Percentiles rank a stretch among this genome's conserved stretches.
phyloP scores from a whole-genome alignment of 1,139 yeast species.

The Suhomyces bribrorum region DNA sequence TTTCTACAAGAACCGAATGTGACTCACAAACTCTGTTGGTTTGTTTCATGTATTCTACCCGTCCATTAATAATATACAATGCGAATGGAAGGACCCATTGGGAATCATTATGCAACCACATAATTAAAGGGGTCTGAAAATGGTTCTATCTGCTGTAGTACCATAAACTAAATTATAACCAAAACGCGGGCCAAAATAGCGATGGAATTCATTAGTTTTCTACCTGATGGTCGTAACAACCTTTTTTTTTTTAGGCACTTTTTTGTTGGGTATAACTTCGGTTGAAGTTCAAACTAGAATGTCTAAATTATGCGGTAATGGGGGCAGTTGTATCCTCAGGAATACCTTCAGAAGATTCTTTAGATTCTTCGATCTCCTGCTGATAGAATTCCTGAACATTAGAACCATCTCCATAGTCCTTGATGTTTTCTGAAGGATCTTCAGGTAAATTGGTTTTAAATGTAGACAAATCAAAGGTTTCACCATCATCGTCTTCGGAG shows the following conservation, averaged over 20 bases:
- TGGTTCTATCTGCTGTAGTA: too few relatives aligned
- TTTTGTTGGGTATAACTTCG: too few relatives aligned
- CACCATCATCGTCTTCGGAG: conserved; percentile 55
- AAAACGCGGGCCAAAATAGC: too few relatives aligned
- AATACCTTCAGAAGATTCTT: not conserved
- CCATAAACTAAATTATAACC: too few relatives aligned
- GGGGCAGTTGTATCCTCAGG: conserved; percentile 2
- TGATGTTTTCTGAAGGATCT: conserved; percentile 39
- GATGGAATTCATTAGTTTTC: too few relatives aligned
- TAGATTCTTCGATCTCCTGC: conserved; percentile 11
- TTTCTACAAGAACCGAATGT: not conserved
- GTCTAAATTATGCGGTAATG: conserved; percentile 3
- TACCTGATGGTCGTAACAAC: too few relatives aligned
- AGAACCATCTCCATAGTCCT: conserved; percentile 60
- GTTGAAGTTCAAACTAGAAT: too few relatives aligned
- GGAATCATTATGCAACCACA: not conserved
- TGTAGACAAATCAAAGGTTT: conserved; percentile 72
- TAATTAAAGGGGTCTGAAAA: not conserved
- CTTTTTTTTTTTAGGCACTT: not conserved
- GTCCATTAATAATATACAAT: not conserved
- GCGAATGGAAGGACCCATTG: not conserved
- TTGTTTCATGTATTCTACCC: not conserved
- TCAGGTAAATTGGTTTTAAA: conserved; percentile 53
- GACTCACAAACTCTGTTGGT: not conserved
- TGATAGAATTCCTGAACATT: conserved; percentile 28